These are phyloP conservation scores for Cucumis sativus DNA, from an alignment of 306 rosid genomes.

Conservation along the genomic window DNA sequence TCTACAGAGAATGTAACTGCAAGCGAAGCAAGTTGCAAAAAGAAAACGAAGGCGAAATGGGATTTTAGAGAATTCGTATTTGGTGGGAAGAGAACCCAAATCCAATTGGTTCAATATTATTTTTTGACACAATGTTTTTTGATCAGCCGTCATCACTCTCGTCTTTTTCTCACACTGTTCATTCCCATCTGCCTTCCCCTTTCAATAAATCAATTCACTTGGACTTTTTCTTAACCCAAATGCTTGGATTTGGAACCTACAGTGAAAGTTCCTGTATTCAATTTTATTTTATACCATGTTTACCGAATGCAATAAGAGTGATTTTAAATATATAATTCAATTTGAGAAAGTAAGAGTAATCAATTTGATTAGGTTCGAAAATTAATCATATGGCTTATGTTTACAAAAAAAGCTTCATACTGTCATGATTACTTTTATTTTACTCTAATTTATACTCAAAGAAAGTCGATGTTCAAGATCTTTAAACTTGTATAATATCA, in stretches of 20 bases:
- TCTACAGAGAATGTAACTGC: slow-evolving; percentile 2
- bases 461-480: no score
- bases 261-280: not conserved
- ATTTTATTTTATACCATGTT: no score
- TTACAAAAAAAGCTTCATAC: no score
- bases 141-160: not conserved
- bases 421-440: no score
- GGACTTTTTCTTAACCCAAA: not conserved
- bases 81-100: not conserved
- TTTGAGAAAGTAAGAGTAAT: no score
- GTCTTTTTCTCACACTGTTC: not conserved
- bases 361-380: no score
- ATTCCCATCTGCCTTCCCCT: not conserved
- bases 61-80: not conserved
- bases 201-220: not conserved
- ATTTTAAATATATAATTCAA: no score
- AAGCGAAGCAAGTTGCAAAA: not conserved
- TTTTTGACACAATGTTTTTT: no score
- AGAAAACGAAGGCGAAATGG: not conserved
- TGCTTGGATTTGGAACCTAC: not conserved
- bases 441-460: no score
- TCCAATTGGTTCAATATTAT: not conserved
- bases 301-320: no score
- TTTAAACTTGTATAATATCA: no score
- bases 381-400: no score